Conservation (phyloP, 768 basidiomycete species). For the Saitozyma sp. region DNA sequence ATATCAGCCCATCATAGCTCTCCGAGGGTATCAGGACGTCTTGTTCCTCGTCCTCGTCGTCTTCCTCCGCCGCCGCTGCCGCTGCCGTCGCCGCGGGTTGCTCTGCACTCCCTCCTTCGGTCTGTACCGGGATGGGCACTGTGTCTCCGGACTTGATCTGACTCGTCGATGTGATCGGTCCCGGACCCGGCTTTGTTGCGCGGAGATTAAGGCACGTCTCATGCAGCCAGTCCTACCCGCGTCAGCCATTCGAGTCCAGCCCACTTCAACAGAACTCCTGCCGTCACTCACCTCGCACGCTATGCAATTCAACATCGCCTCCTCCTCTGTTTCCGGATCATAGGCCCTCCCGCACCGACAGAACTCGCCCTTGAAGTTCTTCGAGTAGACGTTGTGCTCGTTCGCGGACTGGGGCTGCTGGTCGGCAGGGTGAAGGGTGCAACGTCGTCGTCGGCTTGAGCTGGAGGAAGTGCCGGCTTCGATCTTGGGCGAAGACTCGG, state of each 20-base stretch:
- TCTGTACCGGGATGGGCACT: neutral
- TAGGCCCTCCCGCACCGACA: conserved; percentile 50
- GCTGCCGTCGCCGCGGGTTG: neutral
- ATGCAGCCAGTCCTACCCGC: conserved; percentile 48
- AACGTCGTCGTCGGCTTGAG: conserved; percentile 8
- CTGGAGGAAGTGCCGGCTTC: neutral
- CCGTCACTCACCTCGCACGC: conserved; percentile 44
- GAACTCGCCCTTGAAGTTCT: conserved; percentile 46
- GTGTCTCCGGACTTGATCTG: neutral
- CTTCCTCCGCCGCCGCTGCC: conserved; percentile 15
- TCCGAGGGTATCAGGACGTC: conserved; percentile 38
- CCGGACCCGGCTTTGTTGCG: neutral
- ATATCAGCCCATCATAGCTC: conserved; percentile 47
- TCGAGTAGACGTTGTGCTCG: conserved; percentile 36
- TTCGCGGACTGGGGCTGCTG: conserved; percentile 37
- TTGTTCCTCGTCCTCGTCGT: conserved; percentile 42
- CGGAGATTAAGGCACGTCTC: conserved; percentile 46
- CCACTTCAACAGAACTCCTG: neutral
- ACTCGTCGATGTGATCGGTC: neutral
- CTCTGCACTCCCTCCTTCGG: neutral
- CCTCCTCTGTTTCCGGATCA: conserved; percentile 47
- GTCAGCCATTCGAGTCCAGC: neutral
- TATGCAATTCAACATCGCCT: conserved; percentile 50
- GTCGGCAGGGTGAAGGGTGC: conserved; percentile 32
- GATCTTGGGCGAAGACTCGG: neutral